Percentiles rank a stretch among this genome's conserved stretches.
Evolutionary conservation across 1,284 basidiomycete genomes (phyloP).

Genomic region (Microstroma glucosiphilum): DNA sequence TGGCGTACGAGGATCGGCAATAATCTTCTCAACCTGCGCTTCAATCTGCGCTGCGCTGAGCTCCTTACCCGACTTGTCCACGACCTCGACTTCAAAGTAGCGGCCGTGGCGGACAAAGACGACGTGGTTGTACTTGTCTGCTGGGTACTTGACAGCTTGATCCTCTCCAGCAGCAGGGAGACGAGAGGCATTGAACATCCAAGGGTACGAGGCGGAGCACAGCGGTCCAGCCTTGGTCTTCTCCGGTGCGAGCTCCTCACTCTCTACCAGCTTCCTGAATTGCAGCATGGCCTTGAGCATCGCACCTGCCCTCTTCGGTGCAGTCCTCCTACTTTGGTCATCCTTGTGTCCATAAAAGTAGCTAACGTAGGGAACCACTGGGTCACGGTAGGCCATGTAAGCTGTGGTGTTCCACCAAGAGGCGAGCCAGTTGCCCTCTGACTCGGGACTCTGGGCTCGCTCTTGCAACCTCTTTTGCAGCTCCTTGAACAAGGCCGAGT

Average conservation of each 20-base stretch:
- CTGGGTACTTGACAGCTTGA: constrained; percentile 74
- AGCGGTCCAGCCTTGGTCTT: constrained; percentile 73
- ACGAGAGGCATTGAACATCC: constrained; percentile 91
- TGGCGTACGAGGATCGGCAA: constrained; percentile 58
- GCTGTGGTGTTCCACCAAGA: constrained; percentile 98
- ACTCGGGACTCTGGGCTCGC: constrained; percentile 57
- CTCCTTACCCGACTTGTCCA: constrained; percentile 58
- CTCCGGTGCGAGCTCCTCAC: constrained; percentile 80
- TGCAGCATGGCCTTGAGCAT: constrained; percentile 46
- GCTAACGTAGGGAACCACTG: constrained; percentile 86
- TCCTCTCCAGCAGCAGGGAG: constrained; percentile 79
- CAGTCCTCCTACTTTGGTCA: constrained; percentile 49
- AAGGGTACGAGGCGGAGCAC: constrained; percentile 92
- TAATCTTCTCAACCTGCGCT: constrained; percentile 72
- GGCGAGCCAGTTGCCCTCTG: constrained; percentile 69
- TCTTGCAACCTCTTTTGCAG: constrained; percentile 75
- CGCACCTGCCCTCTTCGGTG: constrained; percentile 38
- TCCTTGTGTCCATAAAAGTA: constrained; percentile 89
- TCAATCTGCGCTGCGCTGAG: constrained; percentile 72
- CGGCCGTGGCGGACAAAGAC: constrained; percentile 85
- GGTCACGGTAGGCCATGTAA: constrained; percentile 61
- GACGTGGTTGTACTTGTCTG: constrained; percentile 72
- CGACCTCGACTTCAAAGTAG: constrained; percentile 70
- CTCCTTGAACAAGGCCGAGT: constrained; percentile 64
- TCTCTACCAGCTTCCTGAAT: constrained; percentile 52